phyloP scores from a whole-genome alignment of 2,329 filamentous ascomycete species.

The Nakataea oryzae region DNA sequence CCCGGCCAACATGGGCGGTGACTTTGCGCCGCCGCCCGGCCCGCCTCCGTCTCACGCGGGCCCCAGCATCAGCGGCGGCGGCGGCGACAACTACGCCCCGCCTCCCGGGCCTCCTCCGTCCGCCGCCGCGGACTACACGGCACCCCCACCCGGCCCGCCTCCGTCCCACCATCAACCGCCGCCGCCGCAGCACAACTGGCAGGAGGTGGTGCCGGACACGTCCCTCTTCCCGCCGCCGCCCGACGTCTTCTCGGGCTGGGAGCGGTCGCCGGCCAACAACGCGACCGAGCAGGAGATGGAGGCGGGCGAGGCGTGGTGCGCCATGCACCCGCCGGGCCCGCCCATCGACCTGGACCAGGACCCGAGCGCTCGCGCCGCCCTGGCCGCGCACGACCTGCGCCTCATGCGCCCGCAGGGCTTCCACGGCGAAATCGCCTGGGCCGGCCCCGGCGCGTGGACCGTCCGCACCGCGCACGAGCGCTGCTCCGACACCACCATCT shows the following conservation, averaged over 20 bases:
- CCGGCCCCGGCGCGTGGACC: slow-evolving; percentile 41
- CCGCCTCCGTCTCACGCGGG: slow-evolving; percentile 18
- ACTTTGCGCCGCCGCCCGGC: slow-evolving; percentile 12
- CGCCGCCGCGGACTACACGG: slow-evolving; percentile 15
- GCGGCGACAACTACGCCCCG: slow-evolving; percentile 10
- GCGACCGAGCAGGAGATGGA: slow-evolving; percentile 36
- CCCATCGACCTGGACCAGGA: slow-evolving; percentile 22
- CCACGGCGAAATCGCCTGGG: slow-evolving; percentile 32
- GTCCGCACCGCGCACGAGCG: slow-evolving; percentile 25
- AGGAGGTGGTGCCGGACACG: slow-evolving; percentile 59
- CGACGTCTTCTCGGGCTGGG: slow-evolving; percentile 50
- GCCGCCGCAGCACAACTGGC: slow-evolving; percentile 54
- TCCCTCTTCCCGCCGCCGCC: slow-evolving; percentile 64
- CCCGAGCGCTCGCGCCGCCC: slow-evolving; percentile 32
- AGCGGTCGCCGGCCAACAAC: slow-evolving; percentile 59
- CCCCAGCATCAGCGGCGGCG: slow-evolving; percentile 4
- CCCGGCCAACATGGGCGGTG: slow-evolving; percentile 8
- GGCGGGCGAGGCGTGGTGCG: slow-evolving; percentile 57
- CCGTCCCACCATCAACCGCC: slow-evolving; percentile 15
- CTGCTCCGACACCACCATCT: slow-evolving; percentile 51
- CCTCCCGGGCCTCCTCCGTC: slow-evolving; percentile 17
- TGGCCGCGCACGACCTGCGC: slow-evolving; percentile 40
- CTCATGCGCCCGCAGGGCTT: slow-evolving; percentile 41
- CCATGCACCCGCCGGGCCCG: slow-evolving; percentile 42
- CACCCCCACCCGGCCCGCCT: slow-evolving; percentile 21